Base-by-base conservation (phyloP, 169 alveolate species). In the Eimeria maxima region DNA sequence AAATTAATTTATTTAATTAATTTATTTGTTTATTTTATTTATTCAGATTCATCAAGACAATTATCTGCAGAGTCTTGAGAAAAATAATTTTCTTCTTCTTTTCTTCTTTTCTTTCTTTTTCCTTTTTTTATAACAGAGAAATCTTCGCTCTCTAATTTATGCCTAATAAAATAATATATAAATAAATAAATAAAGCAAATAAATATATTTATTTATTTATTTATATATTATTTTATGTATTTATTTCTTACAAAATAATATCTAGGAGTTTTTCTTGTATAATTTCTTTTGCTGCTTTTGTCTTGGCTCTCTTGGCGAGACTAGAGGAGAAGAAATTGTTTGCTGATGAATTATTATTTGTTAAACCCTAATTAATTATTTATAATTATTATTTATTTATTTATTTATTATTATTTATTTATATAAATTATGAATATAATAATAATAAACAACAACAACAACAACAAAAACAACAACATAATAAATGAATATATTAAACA, bases 241-340 rank as follows among this genome's bases (percentile, higher is more conserved):
- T 57, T 71, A 2, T 27, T 81, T 47, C 92, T 84, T 55, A 84
- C 92, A 84, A 29, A 16, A 84, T 1, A 11, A 84, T 10, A 6
- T 84, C 92, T 8, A 84, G 38, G 92, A 55, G 6, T 50, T 14
- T 50, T 53, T 84, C 92, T 38, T 55, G 78, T 27, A 84, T 22
- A 14, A 84, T 55, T 33, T 84, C 92, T 0, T 29, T 53, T 38
- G 73, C 73, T 13, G 92, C 76, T 84, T n/a, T 50, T 24, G 92
- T 84, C 63, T 57, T 84, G 3, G 78, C 92, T 13, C 92, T 74
- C 33, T 84, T 84, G 14, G 90, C 22, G 10, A 27, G 22, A 24
- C 29, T 42, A 10, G 76, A 1, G 76, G 4, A 27, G 45, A 67
- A 16, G 45, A 20, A 27, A 67, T 67, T 67, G 13, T 8, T 1